Evolutionary conservation across 305 asterid species (phyloP).

Genomic region (Fraxinus greggii): DNA sequence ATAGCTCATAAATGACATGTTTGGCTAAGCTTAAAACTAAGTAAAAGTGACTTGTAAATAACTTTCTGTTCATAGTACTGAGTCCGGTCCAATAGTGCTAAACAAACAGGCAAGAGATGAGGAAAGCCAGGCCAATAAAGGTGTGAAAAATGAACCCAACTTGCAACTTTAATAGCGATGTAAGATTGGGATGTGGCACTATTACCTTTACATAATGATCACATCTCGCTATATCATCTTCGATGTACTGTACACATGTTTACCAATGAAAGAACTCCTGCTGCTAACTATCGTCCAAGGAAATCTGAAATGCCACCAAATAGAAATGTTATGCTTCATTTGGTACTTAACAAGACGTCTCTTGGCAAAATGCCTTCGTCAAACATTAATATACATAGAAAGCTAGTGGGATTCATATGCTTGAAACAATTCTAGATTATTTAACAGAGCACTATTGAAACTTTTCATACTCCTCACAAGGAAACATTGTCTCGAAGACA

Average conservation of each 20-base stretch:
- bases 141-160: not conserved
- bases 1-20: not conserved
- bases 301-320: not conserved
- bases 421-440: not conserved
- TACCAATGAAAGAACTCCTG: not conserved
- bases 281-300: not conserved
- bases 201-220: not conserved
- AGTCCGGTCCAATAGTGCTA: not conserved
- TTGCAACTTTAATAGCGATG: not conserved
- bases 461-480: slow-evolving; percentile 19
- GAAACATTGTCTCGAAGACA: slow-evolving; percentile 26
- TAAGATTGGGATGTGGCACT: not conserved
- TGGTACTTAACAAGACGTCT: not conserved
- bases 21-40: not conserved
- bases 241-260: not conserved
- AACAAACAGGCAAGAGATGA: not conserved
- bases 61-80: not conserved
- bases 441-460: not conserved
- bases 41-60: not conserved
- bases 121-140: not conserved
- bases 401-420: not conserved
- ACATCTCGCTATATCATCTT: not conserved
- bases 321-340: not conserved
- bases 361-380: not conserved
- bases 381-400: not conserved